Base-by-base conservation (phyloP, 257 asterid genomes). In the Asclepias syriaca region DNA sequence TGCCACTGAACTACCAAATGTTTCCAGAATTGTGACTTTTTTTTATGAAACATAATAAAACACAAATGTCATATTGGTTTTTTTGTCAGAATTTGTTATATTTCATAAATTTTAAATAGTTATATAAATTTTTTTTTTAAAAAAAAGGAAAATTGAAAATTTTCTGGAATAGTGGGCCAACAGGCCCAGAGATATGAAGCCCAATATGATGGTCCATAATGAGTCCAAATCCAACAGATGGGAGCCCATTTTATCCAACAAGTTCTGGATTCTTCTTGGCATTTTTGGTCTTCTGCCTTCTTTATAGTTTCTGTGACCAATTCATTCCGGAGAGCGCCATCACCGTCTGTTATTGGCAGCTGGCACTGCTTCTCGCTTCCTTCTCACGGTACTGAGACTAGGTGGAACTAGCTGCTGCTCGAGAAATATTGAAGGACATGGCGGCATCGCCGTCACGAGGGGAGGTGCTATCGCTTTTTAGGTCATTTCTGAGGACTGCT, bases 401-500 rank as follows among this genome's bases (percentile, higher is more conserved):
- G 24, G 65, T 54, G 7, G 27, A 40, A 8, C 45, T 53, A 34
- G 4, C 39, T 37, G 4, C 39, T 37, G 27, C 15, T 21, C 50
- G 68, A 37, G 68, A 37, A 64, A 7, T 64, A 16, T 14, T 64
- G 50, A 27, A 15, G 24, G 34, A 39, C 8, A 76, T 76, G 80
- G 75, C 91, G 89, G 90, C 84, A 64, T 70, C 89, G 72, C 90
- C 95, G 65, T 57, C 89, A 43, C 91, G 95, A 71, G 49, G 72
- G 58, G 87, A 94, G 79, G 93, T 90, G 29, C 89, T 91, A 15
- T 74, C 87, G 6, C 93, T 94, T 57, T 86, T 83, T 80, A 90
- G 97, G 66, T 88, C 99, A 6, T 75, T 94, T 8, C 78, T 94
- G 39, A 85, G 91, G 70, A 85, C 94, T 74, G 95, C 96, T 60